Evolutionary conservation across 2,329 filamentous ascomycete species (phyloP), one percentile per base, ranked within the genome.

Genomic region (Xylariales sp.): DNA sequence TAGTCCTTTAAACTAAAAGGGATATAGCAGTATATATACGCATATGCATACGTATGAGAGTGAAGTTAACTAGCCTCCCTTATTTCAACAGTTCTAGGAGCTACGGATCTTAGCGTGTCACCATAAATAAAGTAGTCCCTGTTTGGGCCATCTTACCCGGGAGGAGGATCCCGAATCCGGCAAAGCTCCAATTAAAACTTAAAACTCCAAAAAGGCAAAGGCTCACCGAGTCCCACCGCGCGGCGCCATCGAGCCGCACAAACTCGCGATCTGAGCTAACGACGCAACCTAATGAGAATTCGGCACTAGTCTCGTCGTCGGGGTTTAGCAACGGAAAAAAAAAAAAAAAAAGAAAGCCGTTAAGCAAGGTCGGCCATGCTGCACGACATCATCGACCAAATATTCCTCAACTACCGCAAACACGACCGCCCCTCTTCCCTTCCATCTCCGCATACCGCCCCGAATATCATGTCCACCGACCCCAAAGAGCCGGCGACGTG

Each of bases 401-500:
- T 66, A 41, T 64, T 69, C 59, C 66, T 63, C 57, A 48, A 64
- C 50, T 41, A 53, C 54, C 6, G 34, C 23, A 48, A 58, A 41
- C 67, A 59, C 53, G 43, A 62, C 32, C 41, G 9, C 30, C 16
- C 43, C 41, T 12, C 57, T 43, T 4, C 53, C 10, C 12, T 12
- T n/a, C 49, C 30, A 14, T 12, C 60, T 34, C 39, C 53, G 16
- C 52, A 57, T 10, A 23, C 16, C 34, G 12, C 34, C 3, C 45
- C 62, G 10, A 57, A 58, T 56, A 60, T 18, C 23, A 74, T 75
- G 74, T 62, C 72, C 43, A 23, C 61, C 57, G 71, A 69, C 41
- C 69, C 43, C 62, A 69, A 64, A 62, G 67, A 59, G 30, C 77
- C 77, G 54, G 77, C 77, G 71, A 85, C 84, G 65, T 98, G 96